These are phyloP conservation scores for Nicotiana otophora DNA, from an alignment of 257 asterid genomes.

Conservation along the genomic window DNA sequence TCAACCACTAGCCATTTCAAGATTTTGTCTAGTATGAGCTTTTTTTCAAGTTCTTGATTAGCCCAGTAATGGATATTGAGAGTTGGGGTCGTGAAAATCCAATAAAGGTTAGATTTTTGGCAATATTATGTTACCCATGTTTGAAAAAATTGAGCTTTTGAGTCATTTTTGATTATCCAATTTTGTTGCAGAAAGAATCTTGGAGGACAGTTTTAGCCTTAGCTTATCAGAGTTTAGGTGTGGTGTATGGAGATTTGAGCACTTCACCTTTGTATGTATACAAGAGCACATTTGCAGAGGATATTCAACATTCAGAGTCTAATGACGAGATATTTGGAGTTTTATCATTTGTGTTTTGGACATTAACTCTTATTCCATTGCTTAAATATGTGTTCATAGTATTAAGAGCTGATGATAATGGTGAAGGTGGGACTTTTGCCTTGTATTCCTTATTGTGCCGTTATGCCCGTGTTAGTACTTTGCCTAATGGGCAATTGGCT, in stretches of 20 bases:
- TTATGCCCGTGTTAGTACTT: conserved; percentile 67
- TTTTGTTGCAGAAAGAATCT: conserved; percentile 59
- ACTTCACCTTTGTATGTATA: conserved; percentile 93
- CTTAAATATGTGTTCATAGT: conserved; percentile 84
- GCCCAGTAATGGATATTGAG: conserved; percentile 75
- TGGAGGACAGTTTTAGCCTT: conserved; percentile 78
- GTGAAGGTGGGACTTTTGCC: conserved; percentile 98
- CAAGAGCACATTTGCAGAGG: conserved; percentile 98
- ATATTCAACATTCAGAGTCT: conserved; percentile 77
- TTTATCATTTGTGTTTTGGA: conserved; percentile 85
- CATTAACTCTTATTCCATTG: conserved; percentile 78
- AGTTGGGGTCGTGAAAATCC: conserved; percentile 44
- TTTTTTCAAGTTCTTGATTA: conserved; percentile 37
- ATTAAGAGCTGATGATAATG: conserved; percentile 89
- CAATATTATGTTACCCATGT: background rate
- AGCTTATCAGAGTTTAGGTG: conserved; percentile 95
- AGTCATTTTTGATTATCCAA: background rate
- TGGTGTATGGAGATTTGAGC: conserved; percentile 93
- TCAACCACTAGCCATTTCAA: conserved; percentile 11
- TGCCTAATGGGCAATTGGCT: conserved; percentile 93
- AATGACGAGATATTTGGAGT: conserved; percentile 93
- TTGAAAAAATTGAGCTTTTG: background rate
- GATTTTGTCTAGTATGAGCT: conserved; percentile 27
- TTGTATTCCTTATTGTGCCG: conserved; percentile 81
- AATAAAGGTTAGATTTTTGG: conserved; percentile 55